Conservation (phyloP, 176 grass and related monocot species). For the Leersia perrieri region DNA sequence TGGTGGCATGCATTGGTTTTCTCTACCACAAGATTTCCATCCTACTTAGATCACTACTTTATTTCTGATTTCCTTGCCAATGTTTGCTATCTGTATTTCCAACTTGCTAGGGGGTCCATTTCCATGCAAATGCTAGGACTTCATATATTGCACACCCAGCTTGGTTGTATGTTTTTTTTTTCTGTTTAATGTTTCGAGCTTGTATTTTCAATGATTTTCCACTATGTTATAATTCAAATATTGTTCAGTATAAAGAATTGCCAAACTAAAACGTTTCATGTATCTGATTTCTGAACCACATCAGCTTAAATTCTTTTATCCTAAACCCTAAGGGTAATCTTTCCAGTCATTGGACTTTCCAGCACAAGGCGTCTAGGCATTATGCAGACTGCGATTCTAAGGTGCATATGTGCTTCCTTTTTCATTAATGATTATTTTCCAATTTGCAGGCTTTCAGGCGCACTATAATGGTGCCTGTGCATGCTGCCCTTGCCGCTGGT, state of each 20-base stretch:
- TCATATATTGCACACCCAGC: neutral
- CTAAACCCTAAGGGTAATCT: neutral
- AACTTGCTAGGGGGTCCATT: neutral
- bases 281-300: slow-evolving; percentile 3
- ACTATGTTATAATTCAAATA: neutral
- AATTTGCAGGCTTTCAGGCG: slow-evolving; percentile 74
- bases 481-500: slow-evolving; percentile 68
- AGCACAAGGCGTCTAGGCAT: neutral
- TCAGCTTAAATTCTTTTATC: neutral
- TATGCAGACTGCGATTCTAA: slow-evolving; percentile 16
- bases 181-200: neutral
- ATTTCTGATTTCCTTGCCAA: neutral
- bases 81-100: neutral
- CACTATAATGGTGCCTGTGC: slow-evolving; percentile 75
- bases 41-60: neutral
- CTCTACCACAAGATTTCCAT: neutral
- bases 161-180: neutral
- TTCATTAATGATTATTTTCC: slow-evolving; percentile 12
- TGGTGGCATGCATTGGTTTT: neutral
- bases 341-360: slow-evolving; percentile 1
- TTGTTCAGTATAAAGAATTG: neutral
- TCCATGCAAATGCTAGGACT: neutral
- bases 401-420: neutral
- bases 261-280: neutral
- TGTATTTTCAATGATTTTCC: neutral